A percentile compares a stretch with the other conserved stretches of the same genome.
Evolutionary conservation across 768 basidiomycete species (phyloP).

Genomic region (Fibroporia radiculosa): DNA sequence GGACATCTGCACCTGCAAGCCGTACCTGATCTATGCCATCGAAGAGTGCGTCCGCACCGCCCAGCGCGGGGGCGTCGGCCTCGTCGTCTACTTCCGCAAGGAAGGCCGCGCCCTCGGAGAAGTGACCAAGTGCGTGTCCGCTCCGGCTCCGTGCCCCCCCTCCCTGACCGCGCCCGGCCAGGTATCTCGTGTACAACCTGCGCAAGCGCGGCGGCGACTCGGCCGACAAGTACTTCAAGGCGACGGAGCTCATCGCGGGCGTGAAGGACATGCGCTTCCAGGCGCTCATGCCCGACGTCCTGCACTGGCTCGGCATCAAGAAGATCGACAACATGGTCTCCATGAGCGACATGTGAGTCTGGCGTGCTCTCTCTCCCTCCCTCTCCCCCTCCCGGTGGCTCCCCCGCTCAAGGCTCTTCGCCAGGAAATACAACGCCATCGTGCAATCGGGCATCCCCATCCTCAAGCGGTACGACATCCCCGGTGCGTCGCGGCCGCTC

Average conservation of each 20-base stretch:
- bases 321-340: constrained; percentile 87
- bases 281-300: constrained; percentile 91
- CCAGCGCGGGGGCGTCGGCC: constrained; percentile 81
- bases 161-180: constrained; percentile 19
- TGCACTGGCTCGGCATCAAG: constrained; percentile 90
- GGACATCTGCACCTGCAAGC: constrained; percentile 89
- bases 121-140: constrained; percentile 68
- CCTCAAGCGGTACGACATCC: constrained; percentile 76
- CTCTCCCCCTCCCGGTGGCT: too few relatives aligned
- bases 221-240: constrained; percentile 90
- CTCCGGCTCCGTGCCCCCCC: background rate
- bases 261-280: constrained; percentile 97
- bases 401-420: too few relatives aligned
- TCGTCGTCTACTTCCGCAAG: constrained; percentile 92
- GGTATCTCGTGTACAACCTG: constrained; percentile 92
- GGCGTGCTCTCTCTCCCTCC: too few relatives aligned
- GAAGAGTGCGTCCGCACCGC: constrained; percentile 85
- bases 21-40: constrained; percentile 88
- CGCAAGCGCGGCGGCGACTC: constrained; percentile 92
- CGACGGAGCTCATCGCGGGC: constrained; percentile 88
- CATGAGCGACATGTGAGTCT: constrained; percentile 75
- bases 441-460: constrained; percentile 85
- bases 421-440: constrained; percentile 91
- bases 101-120: constrained; percentile 92
- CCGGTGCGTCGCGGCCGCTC: constrained; percentile 36